Conservation (phyloP, 225 moss, liverwort and hornwort species). For the Bryum argenteum region DNA sequence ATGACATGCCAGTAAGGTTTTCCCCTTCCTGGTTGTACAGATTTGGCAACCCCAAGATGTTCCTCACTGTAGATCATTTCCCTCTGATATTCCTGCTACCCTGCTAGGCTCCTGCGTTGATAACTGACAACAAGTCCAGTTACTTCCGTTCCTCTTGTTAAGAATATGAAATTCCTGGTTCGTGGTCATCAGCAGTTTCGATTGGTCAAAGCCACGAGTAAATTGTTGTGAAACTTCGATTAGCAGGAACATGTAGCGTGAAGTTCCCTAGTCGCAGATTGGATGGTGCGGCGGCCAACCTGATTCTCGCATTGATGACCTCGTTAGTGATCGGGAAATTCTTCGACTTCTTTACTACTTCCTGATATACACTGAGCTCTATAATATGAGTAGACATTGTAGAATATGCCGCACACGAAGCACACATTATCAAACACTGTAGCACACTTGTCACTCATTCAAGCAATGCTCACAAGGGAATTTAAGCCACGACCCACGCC, state of each 20-base stretch:
- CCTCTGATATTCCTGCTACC: constrained; percentile 7
- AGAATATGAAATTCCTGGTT: constrained; percentile 21
- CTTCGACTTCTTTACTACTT: not conserved
- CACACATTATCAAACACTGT: not conserved
- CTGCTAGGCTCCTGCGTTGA: constrained; percentile 13
- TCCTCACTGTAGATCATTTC: constrained; percentile 24
- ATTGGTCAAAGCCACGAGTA: not conserved
- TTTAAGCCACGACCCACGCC: constrained; percentile 8
- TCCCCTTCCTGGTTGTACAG: constrained; percentile 30
- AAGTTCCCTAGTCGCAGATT: constrained; percentile 16
- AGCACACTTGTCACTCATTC: not conserved
- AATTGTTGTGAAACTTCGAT: not conserved
- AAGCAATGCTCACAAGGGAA: not conserved
- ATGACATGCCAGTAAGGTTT: constrained; percentile 51
- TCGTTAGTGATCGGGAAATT: constrained; percentile 5
- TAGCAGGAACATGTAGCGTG: not conserved
- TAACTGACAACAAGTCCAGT: constrained; percentile 7
- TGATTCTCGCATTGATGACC: not conserved
- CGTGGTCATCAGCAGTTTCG: not conserved
- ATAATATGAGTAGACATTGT: not conserved
- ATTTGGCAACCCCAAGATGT: constrained; percentile 36
- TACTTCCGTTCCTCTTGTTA: constrained; percentile 9
- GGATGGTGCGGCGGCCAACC: not conserved
- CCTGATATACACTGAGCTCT: not conserved
- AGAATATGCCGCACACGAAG: not conserved